Base-by-base conservation (phyloP, 306 rosid genomes). In the Herpetospermum pedunculosum region DNA sequence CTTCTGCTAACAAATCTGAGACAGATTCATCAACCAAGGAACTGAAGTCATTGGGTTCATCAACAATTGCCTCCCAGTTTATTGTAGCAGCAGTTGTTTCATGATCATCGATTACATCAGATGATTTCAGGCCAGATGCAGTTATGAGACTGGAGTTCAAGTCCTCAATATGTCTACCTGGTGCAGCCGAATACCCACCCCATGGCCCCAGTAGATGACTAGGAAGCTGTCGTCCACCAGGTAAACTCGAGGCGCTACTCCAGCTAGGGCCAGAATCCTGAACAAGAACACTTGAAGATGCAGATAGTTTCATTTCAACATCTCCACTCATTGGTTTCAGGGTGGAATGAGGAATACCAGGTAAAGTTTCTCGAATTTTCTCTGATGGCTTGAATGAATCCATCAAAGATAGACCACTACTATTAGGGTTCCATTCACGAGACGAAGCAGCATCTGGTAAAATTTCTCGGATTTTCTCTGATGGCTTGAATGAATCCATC, bases 1-100 rank as follows among this genome's bases (percentile, higher is more conserved):
- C 97, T 83, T 95, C 99, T 15, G 99, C 99, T 86, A 95, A 81
- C 76, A 95, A 87, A 85, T 95, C 99, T 30, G 99, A 95, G 75
- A 95, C 96, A 40, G 99, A 89, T 74, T 91, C 96, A 71, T 87
- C 96, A 74, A 54, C 76, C 63, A 83, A 80, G 75, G 93, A 80
- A 78, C 76, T 76, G 68, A 94, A 94, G 53, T 89, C 99, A 79
- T 85, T 78, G 44, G 90, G 82, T 38, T 84, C 96, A 6, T 83
- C 83, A 26, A 84, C 84, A 53, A 93, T 82, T 79, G 85, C 90
- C 77, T 77, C 91, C 98, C 97, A 94, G 70, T 74, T 84, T 52
- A 88, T 76, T 21, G 89, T 83, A 73, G 84, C 69, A 6, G 79
- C 81, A 40, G 88, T 71, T 34, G 84, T 78, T 49, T 80, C 77